A percentile compares a stretch with the other conserved stretches of the same genome.
These are phyloP conservation scores for Articulospora tetracladia DNA, from an alignment of 495 filamentous ascomycete genomes.

Conservation along the genomic window DNA sequence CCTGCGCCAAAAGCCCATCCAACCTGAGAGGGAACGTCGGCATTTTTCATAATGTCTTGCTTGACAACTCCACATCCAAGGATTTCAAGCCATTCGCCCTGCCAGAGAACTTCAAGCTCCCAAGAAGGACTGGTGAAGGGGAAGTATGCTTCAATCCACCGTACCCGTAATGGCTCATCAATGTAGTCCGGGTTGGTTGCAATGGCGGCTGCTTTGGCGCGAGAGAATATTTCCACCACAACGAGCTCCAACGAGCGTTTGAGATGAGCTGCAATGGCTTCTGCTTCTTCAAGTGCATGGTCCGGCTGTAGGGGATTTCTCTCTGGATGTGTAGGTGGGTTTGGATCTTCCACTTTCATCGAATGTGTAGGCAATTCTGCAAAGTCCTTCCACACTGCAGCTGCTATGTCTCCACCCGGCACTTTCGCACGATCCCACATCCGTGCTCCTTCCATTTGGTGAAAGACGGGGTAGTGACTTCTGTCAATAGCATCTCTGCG, in stretches of 20 bases:
- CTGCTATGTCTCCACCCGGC: constrained; percentile 54
- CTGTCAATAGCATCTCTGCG: constrained; percentile 91
- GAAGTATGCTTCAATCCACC: constrained; percentile 97
- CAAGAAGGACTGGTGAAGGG: constrained; percentile 93
- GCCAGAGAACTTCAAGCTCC: constrained; percentile 95
- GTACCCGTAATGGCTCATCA: constrained; percentile 65
- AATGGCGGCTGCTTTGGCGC: constrained; percentile 64
- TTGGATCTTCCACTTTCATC: constrained; percentile 77
- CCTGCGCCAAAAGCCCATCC: constrained; percentile 97
- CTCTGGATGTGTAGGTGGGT: constrained; percentile 72
- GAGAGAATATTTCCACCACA: constrained; percentile 83
- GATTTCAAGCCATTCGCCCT: constrained; percentile 91
- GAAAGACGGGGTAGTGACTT: constrained; percentile 93
- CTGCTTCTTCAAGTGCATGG: constrained; percentile 71
- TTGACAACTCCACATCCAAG: constrained; percentile 89
- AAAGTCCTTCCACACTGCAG: constrained; percentile 61
- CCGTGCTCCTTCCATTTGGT: constrained; percentile 95
- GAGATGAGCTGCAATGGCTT: constrained; percentile 79
- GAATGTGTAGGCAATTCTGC: constrained; percentile 63
- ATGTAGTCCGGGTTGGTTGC: constrained; percentile 42
- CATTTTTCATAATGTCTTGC: constrained; percentile 73
- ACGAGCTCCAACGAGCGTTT: constrained; percentile 87
- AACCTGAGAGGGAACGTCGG: constrained; percentile 67
- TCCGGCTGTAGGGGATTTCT: constrained; percentile 77
- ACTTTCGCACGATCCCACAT: constrained; percentile 75